A percentile compares a stretch with the other conserved stretches of the same genome.
These are phyloP conservation scores for Neurospora discreta DNA, from an alignment of 495 filamentous ascomycete genomes.

Conservation along the genomic window DNA sequence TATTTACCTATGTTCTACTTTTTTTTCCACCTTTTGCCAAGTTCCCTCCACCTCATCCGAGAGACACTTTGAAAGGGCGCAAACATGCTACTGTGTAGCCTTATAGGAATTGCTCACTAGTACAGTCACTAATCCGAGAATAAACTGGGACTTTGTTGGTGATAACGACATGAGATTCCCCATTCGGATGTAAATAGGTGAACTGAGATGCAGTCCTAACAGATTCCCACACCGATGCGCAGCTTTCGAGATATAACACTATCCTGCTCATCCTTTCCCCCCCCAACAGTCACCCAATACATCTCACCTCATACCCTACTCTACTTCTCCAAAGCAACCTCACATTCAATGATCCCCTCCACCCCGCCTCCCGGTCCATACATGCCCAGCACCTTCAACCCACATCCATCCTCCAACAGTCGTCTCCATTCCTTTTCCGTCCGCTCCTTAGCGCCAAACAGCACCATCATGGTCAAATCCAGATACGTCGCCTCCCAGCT, in stretches of 20 bases:
- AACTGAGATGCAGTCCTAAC: too few species aligned
- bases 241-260: too few species aligned
- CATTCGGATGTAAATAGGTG: too few species aligned
- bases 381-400: constrained; percentile 29
- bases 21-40: neutral
- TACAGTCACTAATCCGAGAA: too few species aligned
- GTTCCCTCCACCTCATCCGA: neutral
- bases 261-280: too few species aligned
- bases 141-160: too few species aligned
- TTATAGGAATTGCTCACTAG: too few species aligned
- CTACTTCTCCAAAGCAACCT: constrained; percentile 1
- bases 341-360: constrained; percentile 35
- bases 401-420: constrained; percentile 17
- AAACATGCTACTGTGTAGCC: too few species aligned
- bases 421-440: constrained; percentile 18
- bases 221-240: too few species aligned
- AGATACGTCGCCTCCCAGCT: constrained; percentile 32
- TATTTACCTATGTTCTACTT: neutral
- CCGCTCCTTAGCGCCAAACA: constrained; percentile 15
- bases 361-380: constrained; percentile 20
- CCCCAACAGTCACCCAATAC: too few species aligned
- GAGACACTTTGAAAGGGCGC: neutral
- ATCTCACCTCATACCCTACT: too few species aligned
- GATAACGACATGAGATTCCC: too few species aligned
- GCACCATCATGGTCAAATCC: constrained; percentile 18